Conservation (phyloP, 768 basidiomycete species). For the Rhodotorula kratochvilovae region DNA sequence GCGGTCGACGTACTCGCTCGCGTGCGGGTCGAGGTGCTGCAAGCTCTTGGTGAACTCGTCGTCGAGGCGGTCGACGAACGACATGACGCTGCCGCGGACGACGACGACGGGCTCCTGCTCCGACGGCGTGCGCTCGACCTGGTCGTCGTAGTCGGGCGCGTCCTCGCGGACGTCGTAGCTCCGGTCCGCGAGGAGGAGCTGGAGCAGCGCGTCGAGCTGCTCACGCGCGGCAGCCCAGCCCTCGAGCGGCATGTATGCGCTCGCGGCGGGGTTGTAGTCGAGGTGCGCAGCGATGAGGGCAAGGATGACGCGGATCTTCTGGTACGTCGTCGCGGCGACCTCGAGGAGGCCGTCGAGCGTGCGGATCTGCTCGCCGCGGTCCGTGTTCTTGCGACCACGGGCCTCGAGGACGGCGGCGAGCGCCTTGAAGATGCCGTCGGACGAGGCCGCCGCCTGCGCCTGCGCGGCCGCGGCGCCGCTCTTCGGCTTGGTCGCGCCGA, state of each 20-base stretch:
- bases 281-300: constrained; percentile 91
- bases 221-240: constrained; percentile 80
- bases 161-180: constrained; percentile 74
- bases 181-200: constrained; percentile 65
- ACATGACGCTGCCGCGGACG: constrained; percentile 91
- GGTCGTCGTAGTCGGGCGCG: constrained; percentile 87
- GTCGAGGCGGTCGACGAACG: constrained; percentile 90
- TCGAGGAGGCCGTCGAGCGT: constrained; percentile 80
- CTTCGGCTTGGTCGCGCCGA: constrained; percentile 78
- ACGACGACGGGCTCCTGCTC: constrained; percentile 65
- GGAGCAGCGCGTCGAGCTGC: constrained; percentile 82
- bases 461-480: constrained; percentile 63
- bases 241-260: constrained; percentile 76
- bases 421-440: constrained; percentile 82
- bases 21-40: constrained; percentile 97
- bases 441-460: constrained; percentile 46
- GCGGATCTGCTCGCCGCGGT: constrained; percentile 87
- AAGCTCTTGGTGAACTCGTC: constrained; percentile 97
- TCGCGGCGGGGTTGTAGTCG: constrained; percentile 84
- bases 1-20: constrained; percentile 96
- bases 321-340: constrained; percentile 75
- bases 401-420: constrained; percentile 87
- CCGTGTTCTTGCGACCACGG: constrained; percentile 97
- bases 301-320: constrained; percentile 87
- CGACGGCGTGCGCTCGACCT: constrained; percentile 71